Base-by-base conservation (phyloP, 352 stramenopile genomes). In the Globisporangium lucens region DNA sequence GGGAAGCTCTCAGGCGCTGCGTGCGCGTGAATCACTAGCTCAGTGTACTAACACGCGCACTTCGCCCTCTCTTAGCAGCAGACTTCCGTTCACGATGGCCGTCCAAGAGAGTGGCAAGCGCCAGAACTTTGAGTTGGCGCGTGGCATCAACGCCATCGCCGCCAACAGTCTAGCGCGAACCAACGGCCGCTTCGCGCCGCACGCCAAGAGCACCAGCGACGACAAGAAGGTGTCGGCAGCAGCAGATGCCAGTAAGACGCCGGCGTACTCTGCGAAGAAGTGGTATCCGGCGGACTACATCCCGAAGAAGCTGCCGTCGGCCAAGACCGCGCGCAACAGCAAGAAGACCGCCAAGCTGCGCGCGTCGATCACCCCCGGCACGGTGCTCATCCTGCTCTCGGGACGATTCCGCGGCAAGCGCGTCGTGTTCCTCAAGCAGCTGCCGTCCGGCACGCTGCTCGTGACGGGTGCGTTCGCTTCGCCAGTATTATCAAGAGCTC, bases 401-500 rank as follows among this genome's bases (percentile, higher is more conserved):
- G 98, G 98, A 63, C 94, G 97, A 71, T 99, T 99, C 86, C 90
- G 94, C 76, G 98, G 98, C 85, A 99, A 99, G 92, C 93, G 98
- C 70, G 97, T 99, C 20, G 97, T 99, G 29, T 99, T 98, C 81
- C 87, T 99, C 38, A 99, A 99, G 78, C 87, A 98, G 71, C 85
- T 99, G 33, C 87, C 94, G 65, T 99, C 97, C 43, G 98, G 98
- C 68, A 84, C 98, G 63, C 82, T 99, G 29, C 86, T 99, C 24
- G 97, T 99, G n/a, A 98, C 96, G 35, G 90, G 90, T 97, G 76
- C 76, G 85, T 83, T 41, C 36, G 36, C 2, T 35, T 27, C 24
- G 24, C 24, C 24, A 24, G 3, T 60, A 77, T 73, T 56, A 77
- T 76, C 47, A 61, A 83, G 86, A 90, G 92, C 91, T 3, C 35